Percentiles rank a stretch among this genome's conserved stretches.
Conservation (phyloP, 129 eudicot species). For the Escallonia herrerae region DNA sequence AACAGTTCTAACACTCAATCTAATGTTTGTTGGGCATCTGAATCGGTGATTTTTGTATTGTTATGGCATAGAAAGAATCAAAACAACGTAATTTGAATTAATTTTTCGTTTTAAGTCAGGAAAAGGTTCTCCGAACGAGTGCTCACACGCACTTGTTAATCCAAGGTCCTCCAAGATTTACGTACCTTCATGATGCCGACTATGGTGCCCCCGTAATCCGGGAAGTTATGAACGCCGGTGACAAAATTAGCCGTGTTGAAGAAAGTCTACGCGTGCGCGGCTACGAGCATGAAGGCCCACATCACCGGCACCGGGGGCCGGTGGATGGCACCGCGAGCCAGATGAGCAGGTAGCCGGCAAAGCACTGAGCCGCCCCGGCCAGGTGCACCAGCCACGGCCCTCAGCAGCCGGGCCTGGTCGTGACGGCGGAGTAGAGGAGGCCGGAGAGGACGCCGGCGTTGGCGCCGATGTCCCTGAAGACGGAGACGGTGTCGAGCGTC, state of each 20-base stretch:
- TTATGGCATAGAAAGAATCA: no score
- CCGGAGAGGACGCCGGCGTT: slow-evolving; percentile 85
- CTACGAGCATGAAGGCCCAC: slow-evolving; percentile 81
- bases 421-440: slow-evolving; percentile 52
- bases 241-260: slow-evolving; percentile 79
- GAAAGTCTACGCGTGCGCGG: slow-evolving; percentile 86
- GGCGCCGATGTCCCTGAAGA: slow-evolving; percentile 93
- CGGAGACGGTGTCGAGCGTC: slow-evolving; percentile 84
- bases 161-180: no score
- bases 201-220: slow-evolving; percentile 60
- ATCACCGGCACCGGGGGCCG: slow-evolving; percentile 40
- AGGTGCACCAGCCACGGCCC: slow-evolving; percentile 63
- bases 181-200: slow-evolving; percentile 94
- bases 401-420: slow-evolving; percentile 7
- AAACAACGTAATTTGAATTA: no score
- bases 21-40: no score
- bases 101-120: no score
- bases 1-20: no score
- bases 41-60: no score
- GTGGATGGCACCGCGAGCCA: slow-evolving; percentile 57
- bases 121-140: no score
- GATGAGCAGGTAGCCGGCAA: slow-evolving; percentile 63
- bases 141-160: no score
- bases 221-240: slow-evolving; percentile 66
- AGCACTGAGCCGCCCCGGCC: slow-evolving; percentile 67